These are phyloP conservation scores for Aspergillus steynii DNA, from an alignment of 495 filamentous ascomycete genomes.

Conservation along the genomic window DNA sequence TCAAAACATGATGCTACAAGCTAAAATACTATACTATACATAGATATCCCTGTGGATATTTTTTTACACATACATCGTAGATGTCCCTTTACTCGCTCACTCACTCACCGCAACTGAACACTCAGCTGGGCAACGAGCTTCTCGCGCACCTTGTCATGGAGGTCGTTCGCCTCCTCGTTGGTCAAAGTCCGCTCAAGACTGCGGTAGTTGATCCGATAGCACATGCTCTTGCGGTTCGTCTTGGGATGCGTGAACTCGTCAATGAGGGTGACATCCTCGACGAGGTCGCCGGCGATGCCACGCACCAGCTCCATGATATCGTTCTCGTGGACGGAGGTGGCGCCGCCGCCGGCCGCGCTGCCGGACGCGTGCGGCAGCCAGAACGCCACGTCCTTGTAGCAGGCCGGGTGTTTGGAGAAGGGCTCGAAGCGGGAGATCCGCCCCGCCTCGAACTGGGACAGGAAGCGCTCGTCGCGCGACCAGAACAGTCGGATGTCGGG, in stretches of 20 bases:
- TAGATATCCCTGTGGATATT: too few species aligned
- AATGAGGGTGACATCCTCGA: conserved; percentile 80
- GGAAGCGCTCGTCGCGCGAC: conserved; percentile 80
- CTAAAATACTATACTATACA: too few species aligned
- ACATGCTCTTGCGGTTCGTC: conserved; percentile 77
- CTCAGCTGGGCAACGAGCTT: conserved; percentile 67
- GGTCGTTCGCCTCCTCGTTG: conserved; percentile 70
- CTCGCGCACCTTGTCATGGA: conserved; percentile 67
- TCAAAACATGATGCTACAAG: too few species aligned
- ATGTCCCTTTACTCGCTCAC: too few species aligned
- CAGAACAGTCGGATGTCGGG: conserved; percentile 98
- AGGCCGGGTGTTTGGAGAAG: conserved; percentile 86
- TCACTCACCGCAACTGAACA: conserved; percentile 72
- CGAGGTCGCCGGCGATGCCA: conserved; percentile 72
- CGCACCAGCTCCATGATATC: conserved; percentile 95
- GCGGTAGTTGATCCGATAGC: conserved; percentile 90
- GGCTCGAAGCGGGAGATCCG: conserved; percentile 71
- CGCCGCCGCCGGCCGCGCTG: conserved; percentile 55
- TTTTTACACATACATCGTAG: background rate
- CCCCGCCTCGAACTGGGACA: conserved; percentile 73
- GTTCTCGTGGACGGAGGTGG: conserved; percentile 77
- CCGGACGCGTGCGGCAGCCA: conserved; percentile 66
- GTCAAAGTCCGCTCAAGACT: conserved; percentile 87
- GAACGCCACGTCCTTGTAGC: conserved; percentile 90
- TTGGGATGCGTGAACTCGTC: conserved; percentile 92